Base-by-base conservation (phyloP, 2,329 filamentous ascomycete species). In the Phyllosticta paracitricarpa region DNA sequence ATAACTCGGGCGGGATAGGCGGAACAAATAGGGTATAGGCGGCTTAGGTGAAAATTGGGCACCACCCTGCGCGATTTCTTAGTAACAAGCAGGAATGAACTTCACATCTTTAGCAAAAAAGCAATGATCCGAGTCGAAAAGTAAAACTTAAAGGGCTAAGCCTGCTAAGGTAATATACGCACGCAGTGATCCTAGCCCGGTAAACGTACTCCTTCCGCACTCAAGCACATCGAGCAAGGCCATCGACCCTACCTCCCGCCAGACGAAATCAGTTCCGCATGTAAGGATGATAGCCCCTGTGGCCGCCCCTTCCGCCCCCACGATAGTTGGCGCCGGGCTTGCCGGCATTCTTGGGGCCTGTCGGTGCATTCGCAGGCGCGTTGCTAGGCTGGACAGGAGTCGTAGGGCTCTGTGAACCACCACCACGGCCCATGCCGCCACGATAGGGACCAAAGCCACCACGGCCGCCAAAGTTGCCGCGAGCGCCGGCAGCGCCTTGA, bases 291-390 rank as follows among this genome's bases (percentile, higher is more conserved):
- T 84, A 96, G 2, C 89, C 89, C 28, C 90, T 79, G 74, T 81
- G 73, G 4, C 85, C 84, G 63, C 89, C 89, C 64, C 90, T 81
- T 19, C 93, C 91, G 58, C 93, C 93, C 59, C 94, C 93, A 51
- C 93, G 87, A 74, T 97, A 97, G 76, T 96, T 96, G 1, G 90
- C 91, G 17, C 92, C 91, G 1, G 92, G 91, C 71, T 88, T 89
- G 26, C 92, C 92, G 0, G 92, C 91, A 69, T 97, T 99, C 81
- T 96, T 96, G 4, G 94, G 94, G 0, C 94, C 94, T 0, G 94
- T 99, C 0, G 94, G 94, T 5, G 94, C 90, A 70, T 91, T 91
- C 4, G 89, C 87, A 22, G 90, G 90, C 14, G 79, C 78, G 59
- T 75, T 72, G 61, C 69, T 69, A 2, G 76, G 70, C 26, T 69